A percentile compares a stretch with the other conserved stretches of the same genome.
phyloP scores from a whole-genome alignment of 495 filamentous ascomycete genomes.

The Neurospora sp. region DNA sequence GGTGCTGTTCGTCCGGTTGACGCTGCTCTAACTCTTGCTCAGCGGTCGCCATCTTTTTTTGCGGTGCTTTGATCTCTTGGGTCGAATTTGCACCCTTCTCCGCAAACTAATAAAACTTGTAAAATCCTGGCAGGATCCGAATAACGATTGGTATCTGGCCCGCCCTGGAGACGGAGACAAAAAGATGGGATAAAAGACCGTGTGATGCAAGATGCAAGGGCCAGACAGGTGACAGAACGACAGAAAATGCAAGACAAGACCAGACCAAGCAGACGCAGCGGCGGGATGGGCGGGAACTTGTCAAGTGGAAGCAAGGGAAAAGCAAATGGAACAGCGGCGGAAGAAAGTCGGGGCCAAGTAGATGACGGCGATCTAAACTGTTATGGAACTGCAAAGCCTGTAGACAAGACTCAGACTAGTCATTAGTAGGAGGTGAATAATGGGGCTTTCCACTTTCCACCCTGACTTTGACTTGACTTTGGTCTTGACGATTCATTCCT shows the following conservation, averaged over 20 bases:
- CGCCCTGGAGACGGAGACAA: background rate
- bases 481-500: background rate
- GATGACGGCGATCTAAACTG: background rate
- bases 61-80: background rate
- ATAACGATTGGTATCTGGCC: background rate
- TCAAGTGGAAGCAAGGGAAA: background rate
- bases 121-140: background rate
- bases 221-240: background rate
- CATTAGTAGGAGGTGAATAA: background rate
- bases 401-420: background rate
- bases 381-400: background rate
- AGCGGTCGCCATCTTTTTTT: conserved; percentile 11
- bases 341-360: background rate
- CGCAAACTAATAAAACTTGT: background rate
- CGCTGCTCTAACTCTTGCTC: conserved; percentile 10
- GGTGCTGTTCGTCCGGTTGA: conserved; percentile 1
- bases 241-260: background rate
- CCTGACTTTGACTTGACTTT: background rate
- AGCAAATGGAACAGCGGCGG: background rate
- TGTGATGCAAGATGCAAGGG: background rate
- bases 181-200: background rate
- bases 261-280: background rate
- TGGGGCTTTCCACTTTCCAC: background rate
- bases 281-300: background rate
- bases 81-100: background rate